Base-by-base conservation (phyloP, 1,284 basidiomycete species). In the Xanthoconium separans region DNA sequence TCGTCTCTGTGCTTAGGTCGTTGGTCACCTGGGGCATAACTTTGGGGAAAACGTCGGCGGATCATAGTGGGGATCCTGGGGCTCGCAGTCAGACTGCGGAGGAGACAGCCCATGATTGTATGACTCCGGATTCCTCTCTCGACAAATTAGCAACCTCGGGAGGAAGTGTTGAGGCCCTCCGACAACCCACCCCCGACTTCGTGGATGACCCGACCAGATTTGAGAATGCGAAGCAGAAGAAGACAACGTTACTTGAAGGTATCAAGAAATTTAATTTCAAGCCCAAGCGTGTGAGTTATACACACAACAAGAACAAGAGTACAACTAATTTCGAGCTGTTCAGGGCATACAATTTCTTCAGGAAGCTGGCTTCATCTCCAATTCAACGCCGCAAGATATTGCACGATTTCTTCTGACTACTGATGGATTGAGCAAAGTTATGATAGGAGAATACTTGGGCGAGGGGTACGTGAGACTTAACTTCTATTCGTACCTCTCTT, bases 191-290 rank as follows among this genome's bases (percentile, higher is more conserved):
- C 1, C 91, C 92, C 1, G 92, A 95, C 51, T 66, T 85, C 22
- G 67, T 69, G 10, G 97, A 99, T 68, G 97, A 99, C 68, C 96
- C 96, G 0, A 88, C 81, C 36, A 85, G 85, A 67, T 98, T 99
- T 63, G 97, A 99, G 75, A 95, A 83, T 61, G 97, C 95, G 30
- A 99, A 98, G 72, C 91, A 95, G 73, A 91, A 94, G 75, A 99
- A 99, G 78, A 99, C 93, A 34, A 94, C 91, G 1, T 73, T 99
- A 30, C 75, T 97, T 44, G 97, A 99, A 68, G 98, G 96, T 30
- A 92, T 99, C 70, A 94, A 90, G 73, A 94, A 94, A 72, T 99
- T 99, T 77, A 99, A 99, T 74, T 95, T 91, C 77, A 99, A 98
- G 74, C 95, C 97, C 12, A 98, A 97, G 73, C 82, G 87, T 62